phyloP scores from a whole-genome alignment of 2,329 filamentous ascomycete species.

The Blastomyces parvus region DNA sequence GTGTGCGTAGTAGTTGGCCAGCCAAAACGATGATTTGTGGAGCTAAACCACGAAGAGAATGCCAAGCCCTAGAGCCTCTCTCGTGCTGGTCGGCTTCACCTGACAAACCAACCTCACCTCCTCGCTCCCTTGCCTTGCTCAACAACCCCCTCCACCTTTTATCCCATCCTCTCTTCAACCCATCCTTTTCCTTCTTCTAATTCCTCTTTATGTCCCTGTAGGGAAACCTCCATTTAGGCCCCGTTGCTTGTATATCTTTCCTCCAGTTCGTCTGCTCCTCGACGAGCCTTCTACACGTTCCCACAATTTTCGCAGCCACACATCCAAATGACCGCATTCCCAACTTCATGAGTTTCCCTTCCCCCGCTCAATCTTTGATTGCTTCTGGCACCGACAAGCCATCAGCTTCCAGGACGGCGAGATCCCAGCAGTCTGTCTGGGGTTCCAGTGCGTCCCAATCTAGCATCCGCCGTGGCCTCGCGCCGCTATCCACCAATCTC shows the following conservation, averaged over 20 bases:
- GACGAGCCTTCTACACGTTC: not conserved
- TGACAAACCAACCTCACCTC: constrained; percentile 6
- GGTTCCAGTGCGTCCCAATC: constrained; percentile 47
- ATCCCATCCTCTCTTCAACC: not conserved
- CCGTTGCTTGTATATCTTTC: not conserved
- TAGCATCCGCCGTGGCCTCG: constrained; percentile 47
- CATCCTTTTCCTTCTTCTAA: not conserved
- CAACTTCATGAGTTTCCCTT: constrained; percentile 48
- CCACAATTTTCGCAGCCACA: constrained; percentile 29
- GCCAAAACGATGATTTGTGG: too few species aligned
- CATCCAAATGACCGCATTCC: constrained; percentile 44
- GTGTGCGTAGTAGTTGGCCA: too few species aligned
- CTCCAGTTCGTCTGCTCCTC: constrained; percentile 1
- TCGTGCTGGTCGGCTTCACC: not conserved
- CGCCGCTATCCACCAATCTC: constrained; percentile 48
- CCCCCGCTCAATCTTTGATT: constrained; percentile 44
- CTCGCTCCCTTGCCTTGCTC: not conserved
- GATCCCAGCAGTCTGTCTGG: constrained; percentile 48
- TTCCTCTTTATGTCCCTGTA: not conserved
- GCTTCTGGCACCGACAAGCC: constrained; percentile 42
- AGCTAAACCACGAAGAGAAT: not conserved
- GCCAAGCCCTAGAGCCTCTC: constrained; percentile 2
- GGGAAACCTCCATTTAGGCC: not conserved
- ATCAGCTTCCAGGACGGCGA: constrained; percentile 36
- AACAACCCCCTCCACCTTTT: not conserved